Evolutionary conservation across 805 yeast species (phyloP).

Genomic region (Metschnikowia arizonensis): DNA sequence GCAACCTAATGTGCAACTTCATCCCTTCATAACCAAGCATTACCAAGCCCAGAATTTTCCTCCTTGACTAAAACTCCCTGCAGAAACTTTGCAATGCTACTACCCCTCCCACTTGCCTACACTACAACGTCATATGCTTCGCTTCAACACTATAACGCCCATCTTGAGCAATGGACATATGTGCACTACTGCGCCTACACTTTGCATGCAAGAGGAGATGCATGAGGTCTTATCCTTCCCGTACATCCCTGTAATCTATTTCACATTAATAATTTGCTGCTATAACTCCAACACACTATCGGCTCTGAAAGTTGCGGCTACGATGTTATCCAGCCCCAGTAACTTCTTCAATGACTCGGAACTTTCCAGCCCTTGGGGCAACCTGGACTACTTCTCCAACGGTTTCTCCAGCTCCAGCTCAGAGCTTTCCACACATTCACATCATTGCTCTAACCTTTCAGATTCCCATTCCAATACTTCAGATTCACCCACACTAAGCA

Average conservation of each 20-base stretch:
- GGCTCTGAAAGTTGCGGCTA: neutral
- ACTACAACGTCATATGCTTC: neutral
- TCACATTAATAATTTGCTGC: neutral
- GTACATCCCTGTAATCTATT: neutral
- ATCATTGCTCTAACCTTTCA: slow-evolving; percentile 8
- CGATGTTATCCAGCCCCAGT: slow-evolving; percentile 1
- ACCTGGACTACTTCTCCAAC: neutral
- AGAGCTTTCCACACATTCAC: slow-evolving; percentile 13
- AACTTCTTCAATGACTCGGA: neutral
- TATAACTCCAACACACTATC: neutral
- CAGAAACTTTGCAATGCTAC: neutral
- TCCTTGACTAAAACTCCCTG: no score
- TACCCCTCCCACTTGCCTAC: neutral
- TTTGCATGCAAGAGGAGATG: neutral
- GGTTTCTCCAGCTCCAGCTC: slow-evolving; percentile 11
- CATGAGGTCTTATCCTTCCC: neutral
- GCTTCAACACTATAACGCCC: slow-evolving; percentile 1
- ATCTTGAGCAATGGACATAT: neutral
- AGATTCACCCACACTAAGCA: slow-evolving; percentile 4
- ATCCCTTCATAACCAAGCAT: no score
- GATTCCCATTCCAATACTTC: slow-evolving; percentile 7
- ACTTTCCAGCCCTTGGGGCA: slow-evolving; percentile 1
- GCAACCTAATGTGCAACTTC: neutral
- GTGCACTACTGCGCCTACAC: slow-evolving; percentile 6
- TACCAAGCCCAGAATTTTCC: no score